Conservation (phyloP, 345 rosid species). For the rapeseed (Brassica napus) region Da-Ae NC_063435.1:5621001-5621500, state of each 20-base stretch:
- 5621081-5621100: not conserved
- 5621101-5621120: not conserved
- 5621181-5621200: not conserved
- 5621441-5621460: conserved; percentile 40
- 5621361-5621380: not conserved
- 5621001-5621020: not conserved
- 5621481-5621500: not conserved
- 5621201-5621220: too few relatives aligned
- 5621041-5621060: not conserved
- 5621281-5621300: not conserved
- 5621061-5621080: not conserved
- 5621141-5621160: not conserved
- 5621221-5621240: not conserved
- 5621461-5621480: conserved; percentile 32
- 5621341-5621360: not conserved
- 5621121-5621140: too few relatives aligned
- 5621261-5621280: not conserved
- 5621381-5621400: conserved; percentile 1
- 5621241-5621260: not conserved
- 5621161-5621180: not conserved
- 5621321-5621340: not conserved
- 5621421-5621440: conserved; percentile 36
- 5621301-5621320: not conserved
- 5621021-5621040: not conserved
- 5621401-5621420: conserved; percentile 22